These are phyloP conservation scores for Aspergillus biplanus DNA, from an alignment of 495 filamentous ascomycete genomes.

Conservation along the genomic window DNA sequence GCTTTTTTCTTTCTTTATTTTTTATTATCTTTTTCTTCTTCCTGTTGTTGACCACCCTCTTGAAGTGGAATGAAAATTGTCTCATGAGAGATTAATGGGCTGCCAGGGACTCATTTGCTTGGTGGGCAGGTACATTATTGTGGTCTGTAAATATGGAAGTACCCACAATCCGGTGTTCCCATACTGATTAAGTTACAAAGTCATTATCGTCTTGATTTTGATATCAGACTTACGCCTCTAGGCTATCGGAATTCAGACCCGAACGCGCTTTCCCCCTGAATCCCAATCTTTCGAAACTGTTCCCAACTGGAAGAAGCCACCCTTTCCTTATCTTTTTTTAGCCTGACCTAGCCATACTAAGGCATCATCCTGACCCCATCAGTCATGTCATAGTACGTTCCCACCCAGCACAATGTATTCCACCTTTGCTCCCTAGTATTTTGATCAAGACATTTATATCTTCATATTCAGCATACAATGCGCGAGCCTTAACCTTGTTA, in stretches of 20 bases:
- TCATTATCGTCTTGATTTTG: neutral
- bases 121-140: neutral
- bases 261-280: neutral
- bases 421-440: too few species aligned
- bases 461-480: too few species aligned
- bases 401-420: too few species aligned
- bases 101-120: neutral
- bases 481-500: too few species aligned
- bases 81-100: neutral
- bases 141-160: neutral
- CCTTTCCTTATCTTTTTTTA: too few species aligned
- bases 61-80: neutral
- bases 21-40: neutral
- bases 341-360: too few species aligned
- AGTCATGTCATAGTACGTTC: too few species aligned
- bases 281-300: neutral
- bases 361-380: too few species aligned
- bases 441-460: too few species aligned
- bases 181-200: conserved; percentile 2
- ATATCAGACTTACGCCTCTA: neutral
- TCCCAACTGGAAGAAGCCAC: too few species aligned
- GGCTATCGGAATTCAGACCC: neutral
- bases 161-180: neutral
- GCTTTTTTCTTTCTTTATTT: neutral
- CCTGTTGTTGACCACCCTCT: neutral